These are phyloP conservation scores for Avena atlantica DNA, from an alignment of 176 grass and related monocot species.

Conservation along the genomic window DNA sequence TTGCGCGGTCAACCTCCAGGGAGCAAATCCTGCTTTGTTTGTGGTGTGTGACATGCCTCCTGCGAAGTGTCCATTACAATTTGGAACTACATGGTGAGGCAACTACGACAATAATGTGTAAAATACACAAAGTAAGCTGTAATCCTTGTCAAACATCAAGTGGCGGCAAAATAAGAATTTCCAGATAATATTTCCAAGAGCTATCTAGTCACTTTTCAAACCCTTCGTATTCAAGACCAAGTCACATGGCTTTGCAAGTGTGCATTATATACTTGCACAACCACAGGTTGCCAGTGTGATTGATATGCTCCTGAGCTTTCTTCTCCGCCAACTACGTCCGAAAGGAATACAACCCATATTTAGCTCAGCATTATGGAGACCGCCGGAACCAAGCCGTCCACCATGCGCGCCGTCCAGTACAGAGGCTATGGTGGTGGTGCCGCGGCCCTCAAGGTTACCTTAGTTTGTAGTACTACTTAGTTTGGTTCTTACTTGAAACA, in stretches of 20 bases:
- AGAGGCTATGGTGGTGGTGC: conserved; percentile 49
- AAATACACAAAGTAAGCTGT: not conserved
- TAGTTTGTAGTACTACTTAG: no score
- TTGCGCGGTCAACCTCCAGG: no score
- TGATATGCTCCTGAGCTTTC: not conserved
- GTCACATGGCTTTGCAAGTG: conserved; percentile 10
- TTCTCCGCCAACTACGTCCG: not conserved
- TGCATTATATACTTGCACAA: not conserved
- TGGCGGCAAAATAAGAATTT: not conserved
- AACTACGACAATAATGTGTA: not conserved
- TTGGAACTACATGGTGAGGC: not conserved
- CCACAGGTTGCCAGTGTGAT: not conserved
- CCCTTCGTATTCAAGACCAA: not conserved
- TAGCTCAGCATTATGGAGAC: not conserved
- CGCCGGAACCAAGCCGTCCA: not conserved
- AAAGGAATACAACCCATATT: not conserved
- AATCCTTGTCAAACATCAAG: not conserved
- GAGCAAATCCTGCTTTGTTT: not conserved
- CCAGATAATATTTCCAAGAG: not conserved
- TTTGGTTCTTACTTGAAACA: not conserved
- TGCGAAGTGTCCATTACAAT: not conserved
- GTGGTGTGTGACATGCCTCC: not conserved
- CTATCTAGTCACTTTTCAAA: not conserved
- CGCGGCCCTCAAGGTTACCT: conserved; percentile 49
- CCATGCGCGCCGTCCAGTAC: conserved; percentile 63